phyloP scores from a whole-genome alignment of 805 yeast genomes.

The Yamadazyma scolyti region DNA sequence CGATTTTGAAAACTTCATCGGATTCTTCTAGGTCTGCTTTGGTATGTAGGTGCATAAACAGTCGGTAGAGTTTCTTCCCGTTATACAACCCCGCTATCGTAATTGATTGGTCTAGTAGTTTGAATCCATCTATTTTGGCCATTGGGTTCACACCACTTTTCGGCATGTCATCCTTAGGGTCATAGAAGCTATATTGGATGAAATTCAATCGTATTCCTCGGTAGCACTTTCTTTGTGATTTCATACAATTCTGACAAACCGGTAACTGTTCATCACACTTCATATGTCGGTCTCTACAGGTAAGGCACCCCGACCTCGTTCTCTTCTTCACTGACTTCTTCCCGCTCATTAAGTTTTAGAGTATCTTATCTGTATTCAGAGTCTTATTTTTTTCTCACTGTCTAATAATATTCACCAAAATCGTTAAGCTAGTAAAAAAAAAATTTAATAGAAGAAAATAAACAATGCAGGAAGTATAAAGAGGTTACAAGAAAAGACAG shows the following conservation, averaged over 20 bases:
- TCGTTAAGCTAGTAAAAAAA: background rate
- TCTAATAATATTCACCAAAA: no score
- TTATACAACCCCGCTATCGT: constrained; percentile 39
- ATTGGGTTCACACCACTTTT: constrained; percentile 3
- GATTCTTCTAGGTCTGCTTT: constrained; percentile 29
- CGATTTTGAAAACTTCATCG: constrained; percentile 26
- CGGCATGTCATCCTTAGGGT: constrained; percentile 19
- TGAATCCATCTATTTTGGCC: constrained; percentile 7
- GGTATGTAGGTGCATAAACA: constrained; percentile 29
- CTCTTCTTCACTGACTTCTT: constrained; percentile 22
- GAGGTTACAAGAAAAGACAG: background rate
- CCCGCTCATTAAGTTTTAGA: no score
- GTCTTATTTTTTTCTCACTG: no score
- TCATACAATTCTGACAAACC: constrained; percentile 53
- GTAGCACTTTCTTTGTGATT: constrained; percentile 45
- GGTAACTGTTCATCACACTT: constrained; percentile 67
- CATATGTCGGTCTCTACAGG: constrained; percentile 64
- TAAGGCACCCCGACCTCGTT: constrained; percentile 51
- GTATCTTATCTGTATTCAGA: no score
- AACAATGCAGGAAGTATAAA: background rate
- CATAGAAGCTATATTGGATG: constrained; percentile 36
- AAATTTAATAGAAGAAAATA: no score
- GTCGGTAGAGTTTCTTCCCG: constrained; percentile 28
- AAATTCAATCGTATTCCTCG: constrained; percentile 46
- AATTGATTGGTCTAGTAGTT: constrained; percentile 40